Percentiles rank a stretch among this genome's conserved stretches.
Evolutionary conservation across 441 rosid genomes (phyloP).

Genomic region (Bruguiera hainesii): DNA sequence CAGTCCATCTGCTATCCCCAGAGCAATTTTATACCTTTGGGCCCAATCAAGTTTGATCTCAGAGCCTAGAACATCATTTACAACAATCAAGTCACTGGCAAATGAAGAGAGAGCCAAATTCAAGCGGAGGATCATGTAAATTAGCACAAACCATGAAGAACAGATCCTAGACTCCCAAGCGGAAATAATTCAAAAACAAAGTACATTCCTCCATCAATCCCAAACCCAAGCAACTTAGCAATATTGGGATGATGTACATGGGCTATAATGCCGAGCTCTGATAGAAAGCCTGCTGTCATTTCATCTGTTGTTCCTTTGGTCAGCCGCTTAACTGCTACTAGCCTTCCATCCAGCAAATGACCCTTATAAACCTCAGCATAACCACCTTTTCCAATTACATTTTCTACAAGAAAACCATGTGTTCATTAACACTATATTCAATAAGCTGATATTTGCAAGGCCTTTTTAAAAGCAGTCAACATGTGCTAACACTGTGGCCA

Average conservation of each 20-base stretch:
- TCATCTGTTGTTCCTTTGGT: constrained; percentile 73
- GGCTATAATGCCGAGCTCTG: constrained; percentile 84
- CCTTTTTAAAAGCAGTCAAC: too few species aligned
- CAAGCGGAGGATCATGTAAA: background rate
- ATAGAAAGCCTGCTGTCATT: constrained; percentile 54
- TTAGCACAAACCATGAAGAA: constrained; percentile 62
- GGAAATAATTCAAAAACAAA: constrained; percentile 75
- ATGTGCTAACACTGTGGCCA: background rate
- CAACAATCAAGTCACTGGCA: background rate
- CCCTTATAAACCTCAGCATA: constrained; percentile 82
- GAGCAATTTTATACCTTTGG: constrained; percentile 73
- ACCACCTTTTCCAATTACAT: constrained; percentile 81
- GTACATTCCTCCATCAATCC: constrained; percentile 79
- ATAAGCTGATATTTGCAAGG: background rate
- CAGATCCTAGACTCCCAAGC: constrained; percentile 71
- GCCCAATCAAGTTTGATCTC: constrained; percentile 60
- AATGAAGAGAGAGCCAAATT: background rate
- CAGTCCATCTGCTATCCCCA: constrained; percentile 79
- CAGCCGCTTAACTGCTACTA: constrained; percentile 69
- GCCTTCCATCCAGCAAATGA: constrained; percentile 55
- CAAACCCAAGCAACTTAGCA: constrained; percentile 79
- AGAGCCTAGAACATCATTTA: constrained; percentile 37
- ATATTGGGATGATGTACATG: constrained; percentile 85
- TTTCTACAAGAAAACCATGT: constrained; percentile 39
- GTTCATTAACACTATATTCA: background rate